Evolutionary conservation across 108 stramenopile genomes (phyloP).

Genomic region (Bacterosira constricta): DNA sequence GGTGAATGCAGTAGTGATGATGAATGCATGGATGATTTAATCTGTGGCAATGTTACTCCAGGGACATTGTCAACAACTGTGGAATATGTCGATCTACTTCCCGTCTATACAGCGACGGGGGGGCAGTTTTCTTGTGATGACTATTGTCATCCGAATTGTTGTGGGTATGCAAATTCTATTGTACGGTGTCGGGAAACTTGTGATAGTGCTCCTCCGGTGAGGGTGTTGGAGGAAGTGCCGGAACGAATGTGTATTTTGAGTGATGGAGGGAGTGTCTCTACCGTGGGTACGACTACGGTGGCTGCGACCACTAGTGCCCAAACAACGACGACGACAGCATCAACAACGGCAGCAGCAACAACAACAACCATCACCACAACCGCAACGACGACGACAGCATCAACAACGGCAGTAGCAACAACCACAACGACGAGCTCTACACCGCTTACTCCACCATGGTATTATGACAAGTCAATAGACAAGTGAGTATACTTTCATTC

Average conservation of each 20-base stretch:
- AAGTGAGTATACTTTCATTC: not conserved
- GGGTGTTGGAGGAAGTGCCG: too few relatives aligned
- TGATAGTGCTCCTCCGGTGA: not conserved
- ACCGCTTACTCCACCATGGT: conserved; percentile 6
- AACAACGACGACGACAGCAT: too few relatives aligned
- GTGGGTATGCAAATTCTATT: not conserved
- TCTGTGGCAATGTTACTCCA: conserved; percentile 29
- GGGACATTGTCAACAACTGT: too few relatives aligned
- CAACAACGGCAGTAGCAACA: not conserved
- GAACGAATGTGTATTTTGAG: too few relatives aligned
- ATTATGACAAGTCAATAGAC: conserved; percentile 6
- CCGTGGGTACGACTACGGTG: conserved; percentile 7
- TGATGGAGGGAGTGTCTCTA: too few relatives aligned
- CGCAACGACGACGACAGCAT: too few relatives aligned
- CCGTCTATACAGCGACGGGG: too few relatives aligned
- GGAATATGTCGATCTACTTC: too few relatives aligned
- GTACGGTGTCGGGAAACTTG: conserved; percentile 2
- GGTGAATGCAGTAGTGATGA: conserved; percentile 40
- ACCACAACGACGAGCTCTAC: conserved; percentile 7
- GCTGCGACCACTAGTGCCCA: conserved; percentile 9
- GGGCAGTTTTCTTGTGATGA: too few relatives aligned
- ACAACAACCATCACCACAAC: too few relatives aligned
- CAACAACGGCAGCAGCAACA: too few relatives aligned
- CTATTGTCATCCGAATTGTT: not conserved
- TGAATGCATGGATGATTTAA: conserved; percentile 49